phyloP scores from a whole-genome alignment of 805 yeast species.

The Wickerhamiella azyma region DNA sequence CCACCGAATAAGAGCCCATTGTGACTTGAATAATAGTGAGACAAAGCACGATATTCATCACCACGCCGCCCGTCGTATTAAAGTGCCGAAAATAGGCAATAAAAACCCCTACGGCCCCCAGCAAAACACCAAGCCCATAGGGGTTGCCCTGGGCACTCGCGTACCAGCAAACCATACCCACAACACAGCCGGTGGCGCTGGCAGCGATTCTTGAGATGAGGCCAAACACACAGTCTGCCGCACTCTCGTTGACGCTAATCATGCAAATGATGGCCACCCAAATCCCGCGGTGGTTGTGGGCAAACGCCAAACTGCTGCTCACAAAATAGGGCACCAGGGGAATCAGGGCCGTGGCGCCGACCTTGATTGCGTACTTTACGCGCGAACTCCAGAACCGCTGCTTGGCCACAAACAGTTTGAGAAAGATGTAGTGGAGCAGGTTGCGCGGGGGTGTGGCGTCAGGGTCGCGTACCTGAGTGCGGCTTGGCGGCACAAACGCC shows the following conservation, averaged over 20 bases:
- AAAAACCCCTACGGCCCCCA: slow-evolving; percentile 1
- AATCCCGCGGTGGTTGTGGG: slow-evolving; percentile 16
- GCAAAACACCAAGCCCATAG: slow-evolving; percentile 2
- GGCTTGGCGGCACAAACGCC: background rate
- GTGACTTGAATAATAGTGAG: slow-evolving; percentile 3
- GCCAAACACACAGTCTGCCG: slow-evolving; percentile 25
- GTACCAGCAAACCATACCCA: slow-evolving; percentile 27
- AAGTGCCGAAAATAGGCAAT: slow-evolving; percentile 1
- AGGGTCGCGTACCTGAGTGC: slow-evolving; percentile 20
- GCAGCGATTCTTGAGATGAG: slow-evolving; percentile 20
- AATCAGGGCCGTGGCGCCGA: background rate
- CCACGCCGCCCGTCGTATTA: slow-evolving; percentile 4
- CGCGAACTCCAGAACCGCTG: background rate
- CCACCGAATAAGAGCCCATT: background rate
- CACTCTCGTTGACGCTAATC: slow-evolving; percentile 21
- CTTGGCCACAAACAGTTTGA: background rate
- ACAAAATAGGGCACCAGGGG: slow-evolving; percentile 21
- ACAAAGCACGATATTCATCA: slow-evolving; percentile 2
- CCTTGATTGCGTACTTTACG: background rate
- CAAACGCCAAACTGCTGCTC: slow-evolving; percentile 18
- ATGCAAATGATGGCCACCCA: slow-evolving; percentile 25
- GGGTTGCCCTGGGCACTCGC: slow-evolving; percentile 23
- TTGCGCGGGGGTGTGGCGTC: slow-evolving; percentile 23
- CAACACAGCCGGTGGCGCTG: slow-evolving; percentile 22
- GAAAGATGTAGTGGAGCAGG: slow-evolving; percentile 18